Evolutionary conservation across 1,284 basidiomycete species (phyloP).

Genomic region (Anthracocystis setariae): DNA sequence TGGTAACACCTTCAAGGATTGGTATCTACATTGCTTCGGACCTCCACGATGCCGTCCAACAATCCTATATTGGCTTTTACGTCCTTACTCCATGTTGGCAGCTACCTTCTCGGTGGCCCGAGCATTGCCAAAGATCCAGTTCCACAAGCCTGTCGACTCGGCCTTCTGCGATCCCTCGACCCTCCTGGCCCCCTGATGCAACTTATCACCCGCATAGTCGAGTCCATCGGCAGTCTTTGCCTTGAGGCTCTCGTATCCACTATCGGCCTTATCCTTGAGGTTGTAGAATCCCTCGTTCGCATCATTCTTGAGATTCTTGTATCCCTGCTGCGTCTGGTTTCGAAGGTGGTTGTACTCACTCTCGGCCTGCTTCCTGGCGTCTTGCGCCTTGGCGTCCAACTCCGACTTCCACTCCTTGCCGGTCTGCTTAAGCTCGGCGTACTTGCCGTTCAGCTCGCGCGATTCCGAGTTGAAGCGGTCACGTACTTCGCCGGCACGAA

Average conservation of each 20-base stretch:
- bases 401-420: constrained; percentile 43
- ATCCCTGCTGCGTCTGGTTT: constrained; percentile 33
- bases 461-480: constrained; percentile 10
- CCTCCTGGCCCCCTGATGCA: constrained; percentile 38
- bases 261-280: constrained; percentile 39
- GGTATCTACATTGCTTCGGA: neutral
- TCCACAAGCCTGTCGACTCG: constrained; percentile 45
- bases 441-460: constrained; percentile 18
- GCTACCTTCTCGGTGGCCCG: constrained; percentile 44
- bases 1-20: neutral
- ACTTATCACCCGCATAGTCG: constrained; percentile 45
- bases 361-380: constrained; percentile 37
- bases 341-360: constrained; percentile 28
- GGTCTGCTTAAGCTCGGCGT: constrained; percentile 34
- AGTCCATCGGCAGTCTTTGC: constrained; percentile 39
- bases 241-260: constrained; percentile 30
- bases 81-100: constrained; percentile 36
- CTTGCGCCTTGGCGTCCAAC: constrained; percentile 30
- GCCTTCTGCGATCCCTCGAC: constrained; percentile 37
- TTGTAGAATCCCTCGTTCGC: constrained; percentile 32
- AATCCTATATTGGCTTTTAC: neutral
- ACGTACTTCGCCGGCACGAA: constrained; percentile 30
- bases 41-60: too few relatives aligned
- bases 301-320: constrained; percentile 43
- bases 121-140: constrained; percentile 47